Percentiles rank a stretch among this genome's conserved stretches.
phyloP scores from a whole-genome alignment of 2,329 filamentous ascomycete genomes.

The Purpureocillium lavendulum region DNA sequence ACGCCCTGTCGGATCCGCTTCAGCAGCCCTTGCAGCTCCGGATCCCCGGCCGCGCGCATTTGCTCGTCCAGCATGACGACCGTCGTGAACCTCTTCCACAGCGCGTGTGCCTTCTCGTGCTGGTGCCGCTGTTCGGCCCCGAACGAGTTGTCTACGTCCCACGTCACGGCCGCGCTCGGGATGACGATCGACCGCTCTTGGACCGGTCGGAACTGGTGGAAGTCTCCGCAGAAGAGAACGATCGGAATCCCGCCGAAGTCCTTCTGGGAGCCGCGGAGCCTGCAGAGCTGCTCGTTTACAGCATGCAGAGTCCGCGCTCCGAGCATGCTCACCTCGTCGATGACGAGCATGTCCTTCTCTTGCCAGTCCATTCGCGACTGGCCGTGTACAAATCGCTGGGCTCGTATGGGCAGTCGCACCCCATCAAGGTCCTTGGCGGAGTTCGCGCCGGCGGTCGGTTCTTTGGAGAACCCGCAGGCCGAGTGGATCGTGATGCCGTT shows the following conservation, averaged over 20 bases:
- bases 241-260: slow-evolving; percentile 4
- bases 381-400: background rate
- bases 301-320: background rate
- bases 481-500: slow-evolving; percentile 9
- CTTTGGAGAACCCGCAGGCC: slow-evolving; percentile 4
- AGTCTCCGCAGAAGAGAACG: slow-evolving; percentile 4
- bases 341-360: background rate
- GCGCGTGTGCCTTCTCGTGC: slow-evolving; percentile 4
- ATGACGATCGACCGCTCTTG: slow-evolving; percentile 3
- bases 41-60: slow-evolving; percentile 1
- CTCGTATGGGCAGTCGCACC: no score
- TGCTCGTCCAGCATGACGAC: slow-evolving; percentile 5
- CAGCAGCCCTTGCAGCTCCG: slow-evolving; percentile 2
- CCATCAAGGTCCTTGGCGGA: background rate
- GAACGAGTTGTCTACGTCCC: background rate
- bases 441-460: background rate
- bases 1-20: slow-evolving; percentile 1
- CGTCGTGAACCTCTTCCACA: slow-evolving; percentile 6
- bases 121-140: slow-evolving; percentile 1
- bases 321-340: slow-evolving; percentile 2
- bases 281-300: background rate
- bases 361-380: slow-evolving; percentile 1
- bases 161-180: background rate
- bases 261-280: background rate
- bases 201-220: slow-evolving; percentile 4